Base-by-base conservation (phyloP, 257 asterid species). In the Nicotiana noctiflora region DNA sequence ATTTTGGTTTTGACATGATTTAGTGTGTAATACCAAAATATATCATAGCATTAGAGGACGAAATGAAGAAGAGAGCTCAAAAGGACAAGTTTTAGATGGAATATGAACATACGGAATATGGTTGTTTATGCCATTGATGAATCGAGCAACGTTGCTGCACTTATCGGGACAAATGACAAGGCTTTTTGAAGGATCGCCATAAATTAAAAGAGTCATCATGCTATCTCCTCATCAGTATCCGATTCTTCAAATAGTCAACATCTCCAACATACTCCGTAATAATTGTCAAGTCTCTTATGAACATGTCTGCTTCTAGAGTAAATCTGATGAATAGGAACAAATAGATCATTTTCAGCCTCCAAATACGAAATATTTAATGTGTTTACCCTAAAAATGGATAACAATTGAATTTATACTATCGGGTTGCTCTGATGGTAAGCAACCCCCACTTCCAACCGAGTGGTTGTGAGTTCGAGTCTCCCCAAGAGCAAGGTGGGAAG, bases 211-310 rank as follows among this genome's bases (percentile, higher is more conserved):
- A 74, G 98, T 90, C 99, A 93, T 95, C 90, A 91, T 93, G 90
- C 99, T 93, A 86, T 95, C 98, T 25, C 99, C 97, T 89, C 93
- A 76, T 95, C 94, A 29, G 88, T 66, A 81, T 92, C 93, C 95
- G 93, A 4, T 89, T 92, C 77, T 83, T 88, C 51, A 93, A 82
- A 87, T 80, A 92, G 87, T 95, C 99, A 44, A 93, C 97, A 76
- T 93, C 99, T 79, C 99, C 99, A 46, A 92, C 93, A 57, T 95
- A 95, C 82, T 95, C 99, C 2, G 99, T 91, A 80, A 95, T 93
- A 52, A 93, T 91, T 46, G 99, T 95, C 84, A 91, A 83, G 72
- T 93, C 99, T 77, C 90, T 88, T 67, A 95, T 91, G 68, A 2
- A 7, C 81, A 87, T 90, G 85, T 95, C 97, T 32, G 98, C 96